Evolutionary conservation across 2,329 filamentous ascomycete genomes (phyloP).

Genomic region (Colletotrichum orchidophilum): DNA sequence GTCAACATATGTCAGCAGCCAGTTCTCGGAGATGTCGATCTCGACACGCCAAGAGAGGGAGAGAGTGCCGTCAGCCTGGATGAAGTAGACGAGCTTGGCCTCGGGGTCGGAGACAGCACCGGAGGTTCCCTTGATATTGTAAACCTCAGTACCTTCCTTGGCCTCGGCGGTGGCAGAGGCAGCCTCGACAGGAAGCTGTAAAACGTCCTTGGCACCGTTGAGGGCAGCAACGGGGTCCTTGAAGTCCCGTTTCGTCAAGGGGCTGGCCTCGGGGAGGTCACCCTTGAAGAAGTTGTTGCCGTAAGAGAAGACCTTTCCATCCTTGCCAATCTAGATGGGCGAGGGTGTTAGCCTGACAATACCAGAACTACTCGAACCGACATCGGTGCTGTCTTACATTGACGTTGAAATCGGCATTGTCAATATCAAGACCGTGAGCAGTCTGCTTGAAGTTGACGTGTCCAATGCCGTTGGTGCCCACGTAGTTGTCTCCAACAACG

Average conservation of each 20-base stretch:
- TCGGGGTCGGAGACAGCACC: constrained; percentile 58
- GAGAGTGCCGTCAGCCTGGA: constrained; percentile 53
- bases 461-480: constrained; percentile 58
- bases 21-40: constrained; percentile 60
- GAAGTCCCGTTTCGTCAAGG: constrained; percentile 50
- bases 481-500: constrained; percentile 56
- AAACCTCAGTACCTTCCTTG: constrained; percentile 40
- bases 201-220: constrained; percentile 47
- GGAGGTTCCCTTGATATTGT: constrained; percentile 52
- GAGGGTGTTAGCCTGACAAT: not conserved
- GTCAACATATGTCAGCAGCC: constrained; percentile 63
- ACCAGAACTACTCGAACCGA: not conserved
- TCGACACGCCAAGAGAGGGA: constrained; percentile 62
- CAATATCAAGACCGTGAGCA: constrained; percentile 60
- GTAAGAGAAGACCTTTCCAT: constrained; percentile 63
- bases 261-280: constrained; percentile 48
- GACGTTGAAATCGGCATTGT: constrained; percentile 64
- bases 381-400: constrained; percentile 51
- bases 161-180: constrained; percentile 39
- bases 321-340: constrained; percentile 52
- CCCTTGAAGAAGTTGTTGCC: constrained; percentile 58
- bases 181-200: constrained; percentile 44
- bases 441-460: constrained; percentile 67
- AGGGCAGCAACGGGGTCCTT: constrained; percentile 56
- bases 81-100: constrained; percentile 60